phyloP scores from a whole-genome alignment of 2,329 filamentous ascomycete species.

The Claviceps humidiphila region DNA sequence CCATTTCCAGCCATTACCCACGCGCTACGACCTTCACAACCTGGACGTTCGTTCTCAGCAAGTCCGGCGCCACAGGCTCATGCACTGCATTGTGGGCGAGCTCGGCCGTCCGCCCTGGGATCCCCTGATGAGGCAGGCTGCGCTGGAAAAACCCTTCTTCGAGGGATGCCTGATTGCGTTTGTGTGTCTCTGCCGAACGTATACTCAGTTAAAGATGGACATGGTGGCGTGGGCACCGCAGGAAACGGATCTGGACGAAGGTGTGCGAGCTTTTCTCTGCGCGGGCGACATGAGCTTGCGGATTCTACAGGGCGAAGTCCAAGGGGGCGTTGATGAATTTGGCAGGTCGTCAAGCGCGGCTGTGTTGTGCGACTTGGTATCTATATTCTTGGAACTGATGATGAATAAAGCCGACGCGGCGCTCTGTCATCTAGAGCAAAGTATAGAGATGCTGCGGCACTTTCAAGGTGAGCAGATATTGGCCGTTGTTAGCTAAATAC shows the following conservation, averaged over 20 bases:
- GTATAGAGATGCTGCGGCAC: background rate
- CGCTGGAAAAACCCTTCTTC: slow-evolving; percentile 6
- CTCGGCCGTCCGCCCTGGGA: slow-evolving; percentile 5
- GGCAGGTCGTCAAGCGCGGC: slow-evolving; percentile 5
- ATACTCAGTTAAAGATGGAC: slow-evolving; percentile 4
- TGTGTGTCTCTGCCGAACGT: slow-evolving; percentile 5
- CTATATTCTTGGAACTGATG: slow-evolving; percentile 9
- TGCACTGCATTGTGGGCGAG: slow-evolving; percentile 9
- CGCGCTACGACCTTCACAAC: slow-evolving; percentile 1
- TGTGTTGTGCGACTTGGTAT: slow-evolving; percentile 4
- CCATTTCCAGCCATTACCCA: slow-evolving; percentile 4
- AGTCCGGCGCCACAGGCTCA: slow-evolving; percentile 3
- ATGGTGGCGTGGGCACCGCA: slow-evolving; percentile 1
- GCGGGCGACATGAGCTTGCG: background rate
- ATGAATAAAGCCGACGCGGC: slow-evolving; percentile 5
- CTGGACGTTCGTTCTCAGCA: slow-evolving; percentile 2
- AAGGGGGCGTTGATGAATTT: background rate
- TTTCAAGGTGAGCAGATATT: background rate
- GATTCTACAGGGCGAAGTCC: background rate
- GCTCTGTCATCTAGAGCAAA: slow-evolving; percentile 6
- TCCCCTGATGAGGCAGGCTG: slow-evolving; percentile 7
- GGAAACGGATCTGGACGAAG: background rate
- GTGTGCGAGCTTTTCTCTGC: background rate
- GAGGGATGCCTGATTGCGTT: slow-evolving; percentile 8
- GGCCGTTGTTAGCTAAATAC: background rate